Base-by-base conservation (phyloP, 2,329 filamentous ascomycete genomes). In the Ophiosphaerella korrae region DNA sequence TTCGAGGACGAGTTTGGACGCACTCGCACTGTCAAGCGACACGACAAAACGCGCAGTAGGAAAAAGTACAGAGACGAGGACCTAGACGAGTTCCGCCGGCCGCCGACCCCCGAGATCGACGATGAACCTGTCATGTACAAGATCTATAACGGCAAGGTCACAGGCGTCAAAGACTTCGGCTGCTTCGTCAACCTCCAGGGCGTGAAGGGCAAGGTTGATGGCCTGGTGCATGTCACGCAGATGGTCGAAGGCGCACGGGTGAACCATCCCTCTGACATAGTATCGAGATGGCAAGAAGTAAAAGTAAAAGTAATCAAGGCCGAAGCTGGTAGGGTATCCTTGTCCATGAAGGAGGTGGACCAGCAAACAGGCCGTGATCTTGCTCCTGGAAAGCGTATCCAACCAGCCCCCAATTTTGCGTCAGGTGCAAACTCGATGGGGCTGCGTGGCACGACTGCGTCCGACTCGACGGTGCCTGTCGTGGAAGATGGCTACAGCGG, bases 331-430 rank as follows among this genome's bases (percentile, higher is more conserved):
- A 84, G 90, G 24, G 87, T 97, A 64, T 92, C 92, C 0, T 77
- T 99, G 5, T 96, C 92, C 0, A 97, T 99, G 92, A 96, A 96
- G 68, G 93, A 97, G 55, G 92, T 97, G 13, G 93, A 99, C 63
- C 94, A 99, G 72, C 82, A 84, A 26, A 92, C 89, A 3, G 94
- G 94, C 5, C 83, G 85, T 67, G 94, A 99, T 67, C 77, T 96
- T 34, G 85, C 88, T 26, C 91, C 92, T 0, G 86, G 92, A 57
- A 83, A 84, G 51, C 82, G 88, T 40, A 84, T 97, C 66, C 87
- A 89, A 26, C 94, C 93, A 1, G 55, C 48, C 13, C 26, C 45
- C 16, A 47, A 47, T 31, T 53, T 61, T 36, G 58, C 53, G 18
- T 63, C 63, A 9, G 94, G 94, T 7, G 94, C 94, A 9, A 99